Percentiles rank a stretch among this genome's conserved stretches.
phyloP scores from a whole-genome alignment of 495 filamentous ascomycete genomes.

The Talaromyces nanjingensis region DNA sequence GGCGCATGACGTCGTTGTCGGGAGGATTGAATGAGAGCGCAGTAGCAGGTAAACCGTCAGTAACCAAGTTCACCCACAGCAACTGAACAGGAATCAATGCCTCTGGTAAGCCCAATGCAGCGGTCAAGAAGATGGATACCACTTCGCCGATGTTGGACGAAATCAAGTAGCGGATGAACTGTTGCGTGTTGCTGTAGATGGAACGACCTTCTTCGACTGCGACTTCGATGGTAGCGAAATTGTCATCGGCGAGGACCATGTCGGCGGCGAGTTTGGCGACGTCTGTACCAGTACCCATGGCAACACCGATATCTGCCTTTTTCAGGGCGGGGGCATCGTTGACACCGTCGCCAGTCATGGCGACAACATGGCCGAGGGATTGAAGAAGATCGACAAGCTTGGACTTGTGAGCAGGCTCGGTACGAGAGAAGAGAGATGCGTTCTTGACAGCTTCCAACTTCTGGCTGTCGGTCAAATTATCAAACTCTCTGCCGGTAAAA shows the following conservation, averaged over 20 bases:
- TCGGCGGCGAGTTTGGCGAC: conserved; percentile 95
- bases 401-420: conserved; percentile 92
- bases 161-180: conserved; percentile 98
- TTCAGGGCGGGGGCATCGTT: conserved; percentile 98
- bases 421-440: conserved; percentile 92
- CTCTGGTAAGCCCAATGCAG: conserved; percentile 95
- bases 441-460: conserved; percentile 76
- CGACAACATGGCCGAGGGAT: conserved; percentile 86
- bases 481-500: conserved; percentile 92
- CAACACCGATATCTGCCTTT: conserved; percentile 97
- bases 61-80: conserved; percentile 98
- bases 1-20: conserved; percentile 94
- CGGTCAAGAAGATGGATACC: conserved; percentile 98
- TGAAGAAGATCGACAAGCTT: conserved; percentile 95
- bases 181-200: conserved; percentile 99
- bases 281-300: conserved; percentile 98
- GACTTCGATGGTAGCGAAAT: conserved; percentile 95
- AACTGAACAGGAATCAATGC: conserved; percentile 96
- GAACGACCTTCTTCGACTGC: conserved; percentile 96
- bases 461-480: conserved; percentile 69
- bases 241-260: conserved; percentile 98
- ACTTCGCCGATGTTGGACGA: conserved; percentile 99
- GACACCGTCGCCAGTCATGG: conserved; percentile 99
- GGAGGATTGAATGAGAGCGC: conserved; percentile 96
- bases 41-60: conserved; percentile 93